Evolutionary conservation across 352 stramenopile species (phyloP).

Genomic region (Phytopythium montanum): DNA sequence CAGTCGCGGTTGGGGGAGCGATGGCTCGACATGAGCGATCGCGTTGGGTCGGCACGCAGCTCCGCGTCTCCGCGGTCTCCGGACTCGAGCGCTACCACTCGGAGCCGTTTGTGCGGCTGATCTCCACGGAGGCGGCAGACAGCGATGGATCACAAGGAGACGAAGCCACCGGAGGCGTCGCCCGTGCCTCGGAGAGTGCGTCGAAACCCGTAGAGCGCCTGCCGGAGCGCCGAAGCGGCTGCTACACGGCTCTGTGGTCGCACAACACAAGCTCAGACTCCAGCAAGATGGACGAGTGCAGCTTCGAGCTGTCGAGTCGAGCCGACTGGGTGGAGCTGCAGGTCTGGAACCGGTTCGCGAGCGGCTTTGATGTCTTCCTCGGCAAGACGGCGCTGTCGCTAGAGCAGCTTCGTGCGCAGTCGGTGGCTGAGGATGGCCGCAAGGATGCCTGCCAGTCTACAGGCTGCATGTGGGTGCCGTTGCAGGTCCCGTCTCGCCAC

Average conservation of each 20-base stretch:
- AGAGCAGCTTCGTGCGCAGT: constrained; percentile 16
- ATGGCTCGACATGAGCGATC: neutral
- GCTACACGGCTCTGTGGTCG: constrained; percentile 34
- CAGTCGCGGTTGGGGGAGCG: too few species aligned
- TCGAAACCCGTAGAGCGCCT: neutral
- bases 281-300: neutral
- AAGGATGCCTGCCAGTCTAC: constrained; percentile 9
- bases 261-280: neutral
- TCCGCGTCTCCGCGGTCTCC: constrained; percentile 21
- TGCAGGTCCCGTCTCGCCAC: constrained; percentile 19
- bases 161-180: constrained; percentile 14
- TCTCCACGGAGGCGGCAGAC: constrained; percentile 25
- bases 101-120: constrained; percentile 41
- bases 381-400: constrained; percentile 33
- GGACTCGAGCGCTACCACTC: constrained; percentile 42
- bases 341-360: constrained; percentile 61
- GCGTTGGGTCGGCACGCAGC: neutral
- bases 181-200: neutral
- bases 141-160: neutral
- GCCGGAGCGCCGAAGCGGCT: constrained; percentile 1
- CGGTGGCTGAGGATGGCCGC: neutral
- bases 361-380: constrained; percentile 53
- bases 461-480: constrained; percentile 31
- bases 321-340: constrained; percentile 51
- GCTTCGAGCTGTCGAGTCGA: constrained; percentile 23